These are phyloP conservation scores for Fusarium acutatum DNA, from an alignment of 2,329 filamentous ascomycete genomes.

Conservation along the genomic window DNA sequence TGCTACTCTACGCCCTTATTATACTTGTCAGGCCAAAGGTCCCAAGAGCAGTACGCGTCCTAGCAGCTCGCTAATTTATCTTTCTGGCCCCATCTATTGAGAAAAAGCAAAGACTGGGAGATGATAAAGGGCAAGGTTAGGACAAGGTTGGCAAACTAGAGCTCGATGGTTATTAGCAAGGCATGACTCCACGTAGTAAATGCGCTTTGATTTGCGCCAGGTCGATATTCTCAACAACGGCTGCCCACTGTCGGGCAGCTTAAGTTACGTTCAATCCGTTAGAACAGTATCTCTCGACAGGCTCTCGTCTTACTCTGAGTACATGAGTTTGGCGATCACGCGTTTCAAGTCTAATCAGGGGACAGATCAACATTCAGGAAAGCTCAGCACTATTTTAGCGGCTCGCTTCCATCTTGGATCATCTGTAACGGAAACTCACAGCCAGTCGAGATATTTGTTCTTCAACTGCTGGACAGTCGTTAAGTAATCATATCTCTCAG, in stretches of 20 bases:
- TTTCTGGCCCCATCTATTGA: neutral
- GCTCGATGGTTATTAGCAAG: neutral
- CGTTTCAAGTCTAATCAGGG: neutral
- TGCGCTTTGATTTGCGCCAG: neutral
- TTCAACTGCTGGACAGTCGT: neutral
- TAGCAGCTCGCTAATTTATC: neutral
- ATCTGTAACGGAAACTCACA: neutral
- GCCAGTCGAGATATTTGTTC: neutral
- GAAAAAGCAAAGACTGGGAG: neutral
- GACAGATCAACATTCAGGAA: neutral
- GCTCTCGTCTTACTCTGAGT: neutral
- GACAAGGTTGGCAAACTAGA: neutral
- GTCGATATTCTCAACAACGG: neutral
- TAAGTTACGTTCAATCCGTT: neutral
- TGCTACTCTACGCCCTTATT: neutral
- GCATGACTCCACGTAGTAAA: neutral
- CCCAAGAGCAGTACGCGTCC: neutral
- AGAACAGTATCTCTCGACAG: neutral
- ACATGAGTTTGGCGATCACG: neutral
- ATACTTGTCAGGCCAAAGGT: neutral
- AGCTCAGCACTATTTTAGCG: neutral
- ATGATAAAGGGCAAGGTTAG: neutral
- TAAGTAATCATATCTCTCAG: neutral
- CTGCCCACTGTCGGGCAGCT: neutral
- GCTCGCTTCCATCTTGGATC: neutral